A percentile compares a stretch with the other conserved stretches of the same genome.
Conservation (phyloP, 805 yeast genomes). For the Priceomyces fermenticarens region DNA sequence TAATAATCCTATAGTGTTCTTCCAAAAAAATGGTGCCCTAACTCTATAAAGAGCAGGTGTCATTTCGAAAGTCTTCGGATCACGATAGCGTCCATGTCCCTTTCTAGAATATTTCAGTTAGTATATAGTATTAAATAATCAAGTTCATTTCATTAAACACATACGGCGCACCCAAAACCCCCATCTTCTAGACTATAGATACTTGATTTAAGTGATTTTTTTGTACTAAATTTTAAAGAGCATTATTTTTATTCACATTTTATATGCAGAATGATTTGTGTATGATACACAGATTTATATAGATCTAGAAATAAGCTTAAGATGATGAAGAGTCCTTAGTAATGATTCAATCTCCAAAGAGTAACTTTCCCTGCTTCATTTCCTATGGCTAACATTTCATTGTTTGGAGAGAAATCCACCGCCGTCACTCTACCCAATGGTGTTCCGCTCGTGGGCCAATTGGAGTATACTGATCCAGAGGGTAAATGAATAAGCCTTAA, state of each 20-base stretch:
- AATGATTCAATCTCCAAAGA: slow-evolving; percentile 85
- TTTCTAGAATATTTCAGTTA: slow-evolving; percentile 23
- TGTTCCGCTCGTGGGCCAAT: slow-evolving; percentile 98
- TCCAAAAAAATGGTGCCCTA: slow-evolving; percentile 79
- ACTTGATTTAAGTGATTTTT: no score
- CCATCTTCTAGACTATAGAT: slow-evolving; percentile 13
- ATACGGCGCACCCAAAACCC: slow-evolving; percentile 30
- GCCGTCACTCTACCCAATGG: slow-evolving; percentile 93
- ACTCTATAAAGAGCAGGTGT: slow-evolving; percentile 93
- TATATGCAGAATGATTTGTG: slow-evolving; percentile 1
- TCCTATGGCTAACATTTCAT: slow-evolving; percentile 83
- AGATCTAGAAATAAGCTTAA: no score
- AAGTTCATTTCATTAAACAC: slow-evolving; percentile 8
- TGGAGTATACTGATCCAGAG: slow-evolving; percentile 76
- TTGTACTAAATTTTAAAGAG: no score
- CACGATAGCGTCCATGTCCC: slow-evolving; percentile 46
- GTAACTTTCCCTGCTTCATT: slow-evolving; percentile 89
- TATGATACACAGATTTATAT: no score
- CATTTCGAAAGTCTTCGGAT: slow-evolving; percentile 75
- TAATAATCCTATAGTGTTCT: slow-evolving; percentile 63
- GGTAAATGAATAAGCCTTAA: slow-evolving; percentile 85
- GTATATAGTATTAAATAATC: not conserved
- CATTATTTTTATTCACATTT: not conserved
- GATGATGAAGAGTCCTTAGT: no score
- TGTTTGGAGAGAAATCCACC: slow-evolving; percentile 73